Evolutionary conservation across 164 flowering plant genomes (phyloP).

Genomic region (Houttuynia cordata): DNA sequence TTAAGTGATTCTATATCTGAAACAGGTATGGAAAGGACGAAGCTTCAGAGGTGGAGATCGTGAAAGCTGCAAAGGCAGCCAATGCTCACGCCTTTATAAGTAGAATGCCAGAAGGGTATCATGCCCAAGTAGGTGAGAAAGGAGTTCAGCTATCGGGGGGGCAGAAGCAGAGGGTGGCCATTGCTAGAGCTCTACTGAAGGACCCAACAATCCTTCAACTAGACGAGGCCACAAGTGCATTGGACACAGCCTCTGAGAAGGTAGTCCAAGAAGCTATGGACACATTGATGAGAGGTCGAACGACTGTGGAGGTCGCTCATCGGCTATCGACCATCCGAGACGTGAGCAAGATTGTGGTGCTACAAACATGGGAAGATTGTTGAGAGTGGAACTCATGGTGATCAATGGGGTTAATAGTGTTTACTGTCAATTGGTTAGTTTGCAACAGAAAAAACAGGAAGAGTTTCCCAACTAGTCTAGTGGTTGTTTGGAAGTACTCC

Average conservation of each 20-base stretch:
- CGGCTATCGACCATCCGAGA: slow-evolving; percentile 75
- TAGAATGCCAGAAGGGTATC: slow-evolving; percentile 56
- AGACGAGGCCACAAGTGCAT: slow-evolving; percentile 82
- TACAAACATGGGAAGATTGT: slow-evolving; percentile 51
- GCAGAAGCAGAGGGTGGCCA: slow-evolving; percentile 86
- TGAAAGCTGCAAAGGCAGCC: slow-evolving; percentile 63
- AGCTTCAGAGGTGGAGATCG: slow-evolving; percentile 59
- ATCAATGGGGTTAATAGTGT: slow-evolving; percentile 22
- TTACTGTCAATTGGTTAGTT: slow-evolving; percentile 34
- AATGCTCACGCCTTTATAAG: slow-evolving; percentile 73
- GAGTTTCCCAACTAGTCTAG: background rate
- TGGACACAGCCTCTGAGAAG: slow-evolving; percentile 79
- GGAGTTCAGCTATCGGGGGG: slow-evolving; percentile 91
- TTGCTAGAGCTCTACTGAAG: slow-evolving; percentile 68
- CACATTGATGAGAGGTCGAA: slow-evolving; percentile 53
- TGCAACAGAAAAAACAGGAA: slow-evolving; percentile 25
- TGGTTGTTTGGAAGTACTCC: too few species aligned
- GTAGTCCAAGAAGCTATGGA: slow-evolving; percentile 75
- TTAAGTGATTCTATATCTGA: too few species aligned
- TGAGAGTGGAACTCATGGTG: slow-evolving; percentile 65
- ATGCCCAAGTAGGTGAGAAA: slow-evolving; percentile 74
- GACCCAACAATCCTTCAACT: slow-evolving; percentile 59
- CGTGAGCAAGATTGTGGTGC: slow-evolving; percentile 63
- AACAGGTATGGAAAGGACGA: slow-evolving; percentile 39
- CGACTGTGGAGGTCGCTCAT: slow-evolving; percentile 78